Percentiles rank a stretch among this genome's conserved stretches.
Evolutionary conservation across 441 rosid genomes (phyloP).

Genomic region (Hypseocharis bilobata): DNA sequence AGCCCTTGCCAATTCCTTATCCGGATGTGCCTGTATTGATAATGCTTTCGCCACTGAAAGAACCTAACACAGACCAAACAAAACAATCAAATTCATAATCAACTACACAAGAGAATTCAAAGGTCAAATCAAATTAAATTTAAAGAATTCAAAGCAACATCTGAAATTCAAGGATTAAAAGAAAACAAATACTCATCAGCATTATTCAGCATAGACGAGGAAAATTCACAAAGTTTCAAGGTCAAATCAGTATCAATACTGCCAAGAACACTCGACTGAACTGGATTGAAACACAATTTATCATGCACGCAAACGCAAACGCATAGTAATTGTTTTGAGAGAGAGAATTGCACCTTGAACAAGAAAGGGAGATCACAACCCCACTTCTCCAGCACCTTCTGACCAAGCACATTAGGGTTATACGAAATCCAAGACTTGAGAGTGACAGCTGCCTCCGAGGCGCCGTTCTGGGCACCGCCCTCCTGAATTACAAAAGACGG

Average conservation of each 20-base stretch:
- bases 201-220: no score
- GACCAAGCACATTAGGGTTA: slow-evolving; percentile 52
- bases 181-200: no score
- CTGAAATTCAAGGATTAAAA: background rate
- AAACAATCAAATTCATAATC: background rate
- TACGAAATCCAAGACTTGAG: slow-evolving; percentile 55
- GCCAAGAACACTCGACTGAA: background rate
- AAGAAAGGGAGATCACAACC: slow-evolving; percentile 73
- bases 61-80: slow-evolving; percentile 37
- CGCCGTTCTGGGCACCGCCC: slow-evolving; percentile 23
- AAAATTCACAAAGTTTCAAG: background rate
- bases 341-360: slow-evolving; percentile 45
- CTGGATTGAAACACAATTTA: background rate
- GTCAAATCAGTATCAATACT: background rate
- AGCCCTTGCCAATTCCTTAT: slow-evolving; percentile 59
- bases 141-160: background rate
- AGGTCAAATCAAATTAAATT: background rate
- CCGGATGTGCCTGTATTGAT: slow-evolving; percentile 94
- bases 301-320: no score
- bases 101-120: background rate
- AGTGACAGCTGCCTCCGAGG: slow-evolving; percentile 22
- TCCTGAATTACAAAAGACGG: slow-evolving; percentile 44
- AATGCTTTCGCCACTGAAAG: slow-evolving; percentile 81
- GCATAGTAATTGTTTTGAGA: background rate
- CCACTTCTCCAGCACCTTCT: slow-evolving; percentile 53